Evolutionary conservation across 441 rosid genomes (phyloP), one percentile per base, ranked within the genome.

Genomic region (Manihot esculenta): DNA sequence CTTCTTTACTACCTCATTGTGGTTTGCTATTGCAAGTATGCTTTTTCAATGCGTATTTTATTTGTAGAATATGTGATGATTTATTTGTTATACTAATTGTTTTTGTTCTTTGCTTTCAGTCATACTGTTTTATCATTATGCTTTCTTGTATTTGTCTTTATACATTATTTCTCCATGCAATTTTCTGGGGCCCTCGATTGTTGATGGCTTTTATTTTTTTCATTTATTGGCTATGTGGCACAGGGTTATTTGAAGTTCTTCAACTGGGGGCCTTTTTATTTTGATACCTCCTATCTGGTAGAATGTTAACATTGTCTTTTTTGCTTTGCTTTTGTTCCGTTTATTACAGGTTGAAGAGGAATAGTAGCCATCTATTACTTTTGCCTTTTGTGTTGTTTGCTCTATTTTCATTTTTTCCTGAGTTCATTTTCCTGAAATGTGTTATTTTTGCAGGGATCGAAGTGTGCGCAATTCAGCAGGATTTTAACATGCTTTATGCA

Each of bases 381-480:
- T 58, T 48, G 66, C 48, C 73, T 15, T 49, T 27, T 15, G 58
- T 71, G 33, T 45, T 56, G 58, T 66, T 66, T 73, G 26, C 54
- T 68, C 24, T 44, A 12, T 75, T 79, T n/a, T 38, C n/a, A n/a
- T 3, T 62, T 21, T 83, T 76, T 85, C 73, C 45, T 35, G 55
- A 61, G 71, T 73, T 69, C 64, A 69, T 80, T 77, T 66, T 78
- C 78, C 84, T 85, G 80, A 83, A 70, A 63, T 81, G 71, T 86
- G 79, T 72, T 85, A 72, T 76, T 88, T 91, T 88, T 93, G 96
- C 93, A 89, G 96, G 95, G 79, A 56, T 79, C 76, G 75, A 84
- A 81, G 82, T 83, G 73, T 83, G 78, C 82, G 86, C 83, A 72
- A 78, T 68, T 83, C 82, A 69, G 86, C 87, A 83, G 84, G 80